Evolutionary conservation across 495 filamentous ascomycete species (phyloP), one percentile per base, ranked within the genome.

Genomic region (Cladorrhinum samala): DNA sequence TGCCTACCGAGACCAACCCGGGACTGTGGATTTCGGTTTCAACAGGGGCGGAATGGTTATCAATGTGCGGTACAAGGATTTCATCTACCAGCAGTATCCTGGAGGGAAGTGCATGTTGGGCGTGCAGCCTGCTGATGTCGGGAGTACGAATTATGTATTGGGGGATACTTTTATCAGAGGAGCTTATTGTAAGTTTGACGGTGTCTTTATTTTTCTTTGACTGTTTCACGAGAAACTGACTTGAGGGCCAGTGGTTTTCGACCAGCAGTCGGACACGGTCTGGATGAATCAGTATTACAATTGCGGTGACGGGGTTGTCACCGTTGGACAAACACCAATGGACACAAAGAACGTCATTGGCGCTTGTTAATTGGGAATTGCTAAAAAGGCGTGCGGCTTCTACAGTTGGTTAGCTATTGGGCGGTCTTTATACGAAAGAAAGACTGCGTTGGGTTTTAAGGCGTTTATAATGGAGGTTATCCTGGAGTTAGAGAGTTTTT

Each of bases 281-380:
- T 75, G 72, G 72, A 71, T 75, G 62, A 71, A 69, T 17, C 69
- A 73, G 55, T 75, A 73, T 40, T 67, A 70, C 51, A 68, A 71
- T 42, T 75, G 72, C 51, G 69, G 69, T 1, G 65, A 68, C 40
- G 60, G 60, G 8, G 62, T 68, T 2, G 55, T 57, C 0, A 56
- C 51, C 5, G 65, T 68, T 1, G 65, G 65, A 0, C 21, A 52
- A 41, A 49, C 49, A 9, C 50, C 49, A 11, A 48, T 48, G 37
- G 65, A 68, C 23, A 59, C 53, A 1, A 25, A 46, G 27, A 14
- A 58, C 18, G 53, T 68, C 19, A 27, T 58, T 2, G 65, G 65
- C 1, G 57, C 56, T 14, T 68, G 65, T 43, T 65, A 48, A 51
- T 18, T 36, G 11, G n/a, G 8, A 43, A n/a, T n/a, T n/a, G n/a